Conservation (phyloP, 2,329 filamentous ascomycete species). For the Paraphoma chrysanthemicola region DNA sequence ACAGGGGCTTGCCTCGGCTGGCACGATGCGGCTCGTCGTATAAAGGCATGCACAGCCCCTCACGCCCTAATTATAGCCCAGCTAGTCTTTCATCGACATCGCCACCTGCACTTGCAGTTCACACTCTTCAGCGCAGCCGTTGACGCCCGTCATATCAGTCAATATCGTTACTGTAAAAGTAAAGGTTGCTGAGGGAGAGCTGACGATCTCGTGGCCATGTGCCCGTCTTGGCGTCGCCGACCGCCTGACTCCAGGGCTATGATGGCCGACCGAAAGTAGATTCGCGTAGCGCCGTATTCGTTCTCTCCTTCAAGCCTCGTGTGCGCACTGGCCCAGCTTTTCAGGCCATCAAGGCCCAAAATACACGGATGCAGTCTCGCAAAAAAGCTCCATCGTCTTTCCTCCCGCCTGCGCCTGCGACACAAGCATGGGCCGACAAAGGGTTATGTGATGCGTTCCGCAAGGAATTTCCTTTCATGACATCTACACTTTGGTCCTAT, state of each 20-base stretch:
- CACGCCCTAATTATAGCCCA: neutral
- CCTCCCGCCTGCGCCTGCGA: conserved; percentile 20
- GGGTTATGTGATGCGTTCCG: conserved; percentile 14
- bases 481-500: conserved; percentile 20
- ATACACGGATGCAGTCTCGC: no score
- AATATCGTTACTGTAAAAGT: neutral
- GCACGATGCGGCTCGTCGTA: neutral
- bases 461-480: conserved; percentile 25
- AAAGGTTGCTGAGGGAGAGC: conserved; percentile 13
- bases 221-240: conserved; percentile 1
- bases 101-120: conserved; percentile 19
- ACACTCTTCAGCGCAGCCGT: conserved; percentile 8
- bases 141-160: conserved; percentile 5
- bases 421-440: conserved; percentile 16
- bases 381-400: conserved; percentile 9
- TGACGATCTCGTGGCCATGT: neutral
- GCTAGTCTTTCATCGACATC: conserved; percentile 22
- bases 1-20: conserved; percentile 24
- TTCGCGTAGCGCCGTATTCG: conserved; percentile 28
- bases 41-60: neutral
- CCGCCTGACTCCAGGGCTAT: conserved; percentile 1
- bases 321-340: conserved; percentile 25
- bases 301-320: conserved; percentile 30
- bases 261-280: conserved; percentile 22
- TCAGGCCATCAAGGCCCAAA: conserved; percentile 28